These are phyloP conservation scores for Colletotrichum aenigma DNA, from an alignment of 2,329 filamentous ascomycete species.

Conservation along the genomic window DNA sequence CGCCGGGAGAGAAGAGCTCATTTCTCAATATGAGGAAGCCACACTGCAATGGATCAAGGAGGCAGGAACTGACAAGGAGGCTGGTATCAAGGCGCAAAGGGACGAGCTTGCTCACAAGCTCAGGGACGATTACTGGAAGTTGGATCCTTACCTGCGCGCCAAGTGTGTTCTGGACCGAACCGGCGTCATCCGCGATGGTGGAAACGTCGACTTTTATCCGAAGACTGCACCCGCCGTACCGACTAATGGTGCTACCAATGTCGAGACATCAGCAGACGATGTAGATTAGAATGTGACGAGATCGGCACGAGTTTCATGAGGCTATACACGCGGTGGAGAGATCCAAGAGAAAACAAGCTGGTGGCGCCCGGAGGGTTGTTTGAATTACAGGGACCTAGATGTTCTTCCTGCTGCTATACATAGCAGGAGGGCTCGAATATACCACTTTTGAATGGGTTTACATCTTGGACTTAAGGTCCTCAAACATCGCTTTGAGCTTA, in stretches of 20 bases:
- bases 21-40: conserved; percentile 73
- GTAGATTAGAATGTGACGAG: conserved; percentile 41
- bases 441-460: conserved; percentile 39
- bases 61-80: conserved; percentile 48
- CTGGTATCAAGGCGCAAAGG: conserved; percentile 60
- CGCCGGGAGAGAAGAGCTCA: conserved; percentile 66
- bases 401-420: neutral
- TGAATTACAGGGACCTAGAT: conserved; percentile 19
- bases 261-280: conserved; percentile 47
- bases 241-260: conserved; percentile 24
- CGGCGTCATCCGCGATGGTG: conserved; percentile 71
- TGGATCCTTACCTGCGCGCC: conserved; percentile 87
- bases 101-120: conserved; percentile 67
- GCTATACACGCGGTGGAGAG: neutral
- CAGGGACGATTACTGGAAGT: conserved; percentile 80
- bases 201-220: conserved; percentile 74
- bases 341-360: neutral
- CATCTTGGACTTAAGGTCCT: conserved; percentile 91
- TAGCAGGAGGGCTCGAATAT: neutral
- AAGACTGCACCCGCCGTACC: conserved; percentile 24
- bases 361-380: neutral
- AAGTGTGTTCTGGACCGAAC: conserved; percentile 84
- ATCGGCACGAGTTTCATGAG: neutral
- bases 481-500: conserved; percentile 76
- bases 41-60: conserved; percentile 77